Evolutionary conservation across 2,329 filamentous ascomycete genomes (phyloP).

Genomic region (Zymoseptoria crescenta): DNA sequence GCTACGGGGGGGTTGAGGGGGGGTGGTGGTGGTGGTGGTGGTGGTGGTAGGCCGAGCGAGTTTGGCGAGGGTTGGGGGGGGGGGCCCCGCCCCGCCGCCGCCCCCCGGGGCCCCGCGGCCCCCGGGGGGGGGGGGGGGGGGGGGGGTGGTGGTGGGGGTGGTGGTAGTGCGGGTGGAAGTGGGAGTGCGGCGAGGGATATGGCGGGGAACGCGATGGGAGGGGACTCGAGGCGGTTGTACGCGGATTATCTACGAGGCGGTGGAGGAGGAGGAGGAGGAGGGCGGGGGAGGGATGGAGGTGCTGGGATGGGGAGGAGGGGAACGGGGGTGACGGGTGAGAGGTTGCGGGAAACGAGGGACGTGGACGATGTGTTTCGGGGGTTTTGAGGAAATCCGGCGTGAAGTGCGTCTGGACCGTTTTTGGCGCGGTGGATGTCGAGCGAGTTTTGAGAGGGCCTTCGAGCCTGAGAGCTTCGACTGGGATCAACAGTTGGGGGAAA

Average conservation of each 20-base stretch:
- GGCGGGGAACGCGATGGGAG: constrained; percentile 12
- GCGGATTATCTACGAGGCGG: constrained; percentile 26
- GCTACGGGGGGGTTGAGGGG: neutral
- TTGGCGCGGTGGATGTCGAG: too few species aligned
- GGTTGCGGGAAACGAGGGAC: constrained; percentile 14
- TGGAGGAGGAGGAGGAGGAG: constrained; percentile 14
- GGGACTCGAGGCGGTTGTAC: constrained; percentile 29
- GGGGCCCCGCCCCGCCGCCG: too few species aligned
- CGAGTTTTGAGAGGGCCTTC: too few species aligned
- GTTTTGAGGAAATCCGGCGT: constrained; percentile 16
- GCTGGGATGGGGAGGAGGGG: constrained; percentile 11
- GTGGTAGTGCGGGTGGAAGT: constrained; percentile 1
- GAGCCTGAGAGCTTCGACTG: too few species aligned
- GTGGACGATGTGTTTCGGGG: constrained; percentile 24
- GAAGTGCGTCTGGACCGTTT: too few species aligned
- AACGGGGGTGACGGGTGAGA: constrained; percentile 6
- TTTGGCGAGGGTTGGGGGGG: too few species aligned
- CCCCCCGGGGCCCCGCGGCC: too few species aligned
- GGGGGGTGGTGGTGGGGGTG: constrained; percentile 1
- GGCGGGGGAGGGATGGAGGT: constrained; percentile 5
- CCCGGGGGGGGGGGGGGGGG: constrained; percentile 2
- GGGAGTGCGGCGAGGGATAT: neutral
- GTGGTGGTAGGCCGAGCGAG: too few species aligned
- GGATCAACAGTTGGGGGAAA: too few species aligned
- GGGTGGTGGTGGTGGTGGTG: neutral